Conservation (phyloP, 106 monocot species). For the Chionographis japonica region DNA sequence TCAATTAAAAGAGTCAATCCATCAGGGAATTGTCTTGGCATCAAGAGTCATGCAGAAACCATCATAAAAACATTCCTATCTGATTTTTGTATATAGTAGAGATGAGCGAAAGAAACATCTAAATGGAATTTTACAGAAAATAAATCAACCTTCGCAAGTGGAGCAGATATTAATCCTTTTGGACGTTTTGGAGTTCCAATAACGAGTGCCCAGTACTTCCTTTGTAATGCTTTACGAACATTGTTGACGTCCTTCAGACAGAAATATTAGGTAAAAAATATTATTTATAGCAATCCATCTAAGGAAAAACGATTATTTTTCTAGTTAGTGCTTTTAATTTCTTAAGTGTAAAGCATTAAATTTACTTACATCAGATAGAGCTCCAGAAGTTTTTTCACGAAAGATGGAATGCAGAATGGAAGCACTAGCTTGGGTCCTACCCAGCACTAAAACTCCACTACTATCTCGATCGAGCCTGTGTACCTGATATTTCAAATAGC, state of each 20-base stretch:
- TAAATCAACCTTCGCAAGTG: conserved; percentile 64
- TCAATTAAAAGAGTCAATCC: too few species aligned
- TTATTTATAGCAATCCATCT: neutral
- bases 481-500: conserved; percentile 40
- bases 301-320: neutral
- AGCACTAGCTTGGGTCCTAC: conserved; percentile 70
- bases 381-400: conserved; percentile 83
- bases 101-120: too few species aligned
- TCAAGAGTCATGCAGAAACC: too few species aligned
- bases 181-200: conserved; percentile 59
- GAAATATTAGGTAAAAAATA: conserved; percentile 7
- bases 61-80: too few species aligned
- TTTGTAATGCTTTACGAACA: conserved; percentile 43
- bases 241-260: conserved; percentile 25
- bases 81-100: too few species aligned
- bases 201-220: conserved; percentile 92
- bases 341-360: neutral
- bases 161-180: conserved; percentile 69
- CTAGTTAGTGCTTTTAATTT: neutral
- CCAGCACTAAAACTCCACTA: conserved; percentile 82
- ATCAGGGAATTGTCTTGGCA: too few species aligned
- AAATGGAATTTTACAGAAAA: neutral
- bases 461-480: conserved; percentile 95
- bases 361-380: conserved; percentile 47
- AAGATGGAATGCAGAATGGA: conserved; percentile 89